Evolutionary conservation across 768 basidiomycete species (phyloP).

Genomic region (Macrolepiota dolichaula): DNA sequence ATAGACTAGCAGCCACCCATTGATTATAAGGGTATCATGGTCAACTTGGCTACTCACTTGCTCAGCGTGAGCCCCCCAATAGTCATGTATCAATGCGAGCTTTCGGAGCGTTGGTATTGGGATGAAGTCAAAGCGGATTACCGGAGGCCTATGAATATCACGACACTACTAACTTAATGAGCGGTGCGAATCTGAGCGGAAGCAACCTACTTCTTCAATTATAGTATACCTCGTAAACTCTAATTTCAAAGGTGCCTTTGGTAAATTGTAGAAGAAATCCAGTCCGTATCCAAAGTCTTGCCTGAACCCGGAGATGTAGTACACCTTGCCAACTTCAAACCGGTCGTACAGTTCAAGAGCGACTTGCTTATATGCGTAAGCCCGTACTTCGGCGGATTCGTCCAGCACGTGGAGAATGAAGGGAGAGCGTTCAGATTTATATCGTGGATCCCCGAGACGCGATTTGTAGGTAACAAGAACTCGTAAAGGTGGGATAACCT

Average conservation of each 20-base stretch:
- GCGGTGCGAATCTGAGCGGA: background rate
- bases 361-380: conserved; percentile 82
- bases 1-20: conserved; percentile 9
- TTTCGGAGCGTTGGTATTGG: conserved; percentile 51
- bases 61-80: too few species aligned
- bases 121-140: conserved; percentile 81
- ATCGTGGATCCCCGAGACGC: background rate
- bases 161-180: conserved; percentile 54
- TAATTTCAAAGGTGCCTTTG: conserved; percentile 79
- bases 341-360: conserved; percentile 80
- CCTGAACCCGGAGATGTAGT: conserved; percentile 71
- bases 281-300: conserved; percentile 27
- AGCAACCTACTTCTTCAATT: conserved; percentile 67
- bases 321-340: conserved; percentile 89
- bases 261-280: conserved; percentile 85
- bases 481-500: background rate
- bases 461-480: conserved; percentile 8
- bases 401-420: conserved; percentile 63
- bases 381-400: conserved; percentile 88
- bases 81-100: too few species aligned
- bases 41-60: background rate
- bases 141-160: conserved; percentile 72
- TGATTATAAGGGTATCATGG: too few species aligned
- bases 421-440: background rate
- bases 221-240: conserved; percentile 64